Percentiles rank a stretch among this genome's conserved stretches.
phyloP scores from a whole-genome alignment of 1,139 yeast species.

The Yamadazyma diddensiae region DNA sequence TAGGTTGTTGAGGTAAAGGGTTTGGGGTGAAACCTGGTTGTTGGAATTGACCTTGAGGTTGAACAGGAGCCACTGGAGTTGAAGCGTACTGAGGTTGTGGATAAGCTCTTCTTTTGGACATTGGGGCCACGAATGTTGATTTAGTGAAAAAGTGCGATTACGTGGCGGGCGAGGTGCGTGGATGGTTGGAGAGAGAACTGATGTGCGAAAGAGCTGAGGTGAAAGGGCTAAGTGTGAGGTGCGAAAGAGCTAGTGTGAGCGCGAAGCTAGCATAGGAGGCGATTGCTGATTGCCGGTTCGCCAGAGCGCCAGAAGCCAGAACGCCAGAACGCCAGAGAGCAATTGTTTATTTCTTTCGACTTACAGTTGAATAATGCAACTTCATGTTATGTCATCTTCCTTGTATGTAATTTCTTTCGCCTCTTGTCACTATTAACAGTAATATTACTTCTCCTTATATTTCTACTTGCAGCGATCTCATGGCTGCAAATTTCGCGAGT shows the following conservation, averaged over 20 bases:
- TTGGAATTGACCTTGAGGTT: constrained; percentile 7
- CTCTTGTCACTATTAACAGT: too few species aligned
- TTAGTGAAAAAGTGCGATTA: constrained; percentile 2
- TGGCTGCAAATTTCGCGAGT: too few species aligned
- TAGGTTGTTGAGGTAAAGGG: constrained; percentile 2
- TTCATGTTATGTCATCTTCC: too few species aligned
- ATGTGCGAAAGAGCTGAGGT: background rate
- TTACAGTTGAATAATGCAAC: too few species aligned
- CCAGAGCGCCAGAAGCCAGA: too few species aligned
- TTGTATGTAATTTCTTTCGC: too few species aligned
- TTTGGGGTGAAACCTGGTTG: constrained; percentile 3
- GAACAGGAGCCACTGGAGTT: constrained; percentile 24
- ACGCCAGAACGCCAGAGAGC: too few species aligned
- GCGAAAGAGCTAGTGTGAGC: constrained; percentile 1
- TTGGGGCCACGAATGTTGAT: constrained; percentile 2
- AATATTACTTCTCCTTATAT: too few species aligned
- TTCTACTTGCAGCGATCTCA: too few species aligned
- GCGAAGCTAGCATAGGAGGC: background rate
- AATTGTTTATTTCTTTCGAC: too few species aligned
- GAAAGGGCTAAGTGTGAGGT: background rate
- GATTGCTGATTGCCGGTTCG: too few species aligned
- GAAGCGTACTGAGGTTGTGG: constrained; percentile 63
- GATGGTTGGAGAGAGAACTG: background rate
- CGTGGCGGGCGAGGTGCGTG: background rate
- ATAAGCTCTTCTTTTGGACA: constrained; percentile 54